Evolutionary conservation across 768 basidiomycete species (phyloP).

Genomic region (Lentinula lateritia): DNA sequence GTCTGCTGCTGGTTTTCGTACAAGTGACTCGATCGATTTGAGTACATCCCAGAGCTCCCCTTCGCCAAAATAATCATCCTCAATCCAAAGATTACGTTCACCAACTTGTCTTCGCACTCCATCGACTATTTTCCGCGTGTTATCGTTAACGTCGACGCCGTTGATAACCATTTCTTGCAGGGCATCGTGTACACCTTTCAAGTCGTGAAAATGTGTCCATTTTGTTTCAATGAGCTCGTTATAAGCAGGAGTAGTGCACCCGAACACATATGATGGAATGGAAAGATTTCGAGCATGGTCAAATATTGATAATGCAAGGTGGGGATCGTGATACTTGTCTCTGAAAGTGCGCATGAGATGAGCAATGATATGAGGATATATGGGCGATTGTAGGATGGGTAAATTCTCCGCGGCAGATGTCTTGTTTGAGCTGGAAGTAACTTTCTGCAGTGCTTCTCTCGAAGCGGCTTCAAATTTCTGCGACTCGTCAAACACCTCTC

Average conservation of each 20-base stretch:
- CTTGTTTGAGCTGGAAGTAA: conserved; percentile 17
- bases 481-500: conserved; percentile 63
- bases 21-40: conserved; percentile 41
- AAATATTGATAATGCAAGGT: conserved; percentile 80
- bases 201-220: conserved; percentile 81
- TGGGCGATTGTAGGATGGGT: conserved; percentile 48
- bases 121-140: conserved; percentile 60
- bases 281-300: conserved; percentile 71
- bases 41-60: conserved; percentile 50
- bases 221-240: conserved; percentile 84
- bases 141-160: conserved; percentile 59
- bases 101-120: conserved; percentile 59
- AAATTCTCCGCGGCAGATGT: conserved; percentile 10
- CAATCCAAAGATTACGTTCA: conserved; percentile 45
- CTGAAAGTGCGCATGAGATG: conserved; percentile 76
- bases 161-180: conserved; percentile 81
- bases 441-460: conserved; percentile 26
- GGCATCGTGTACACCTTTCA: conserved; percentile 65
- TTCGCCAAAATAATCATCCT: conserved; percentile 39
- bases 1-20: conserved; percentile 11
- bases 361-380: conserved; percentile 74
- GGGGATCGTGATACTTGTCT: conserved; percentile 71
- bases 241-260: conserved; percentile 84
- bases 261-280: conserved; percentile 79
- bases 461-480: conserved; percentile 43